A percentile compares a stretch with the other conserved stretches of the same genome.
Conservation (phyloP, 331 rosid species). For the Arachis monticola region DNA sequence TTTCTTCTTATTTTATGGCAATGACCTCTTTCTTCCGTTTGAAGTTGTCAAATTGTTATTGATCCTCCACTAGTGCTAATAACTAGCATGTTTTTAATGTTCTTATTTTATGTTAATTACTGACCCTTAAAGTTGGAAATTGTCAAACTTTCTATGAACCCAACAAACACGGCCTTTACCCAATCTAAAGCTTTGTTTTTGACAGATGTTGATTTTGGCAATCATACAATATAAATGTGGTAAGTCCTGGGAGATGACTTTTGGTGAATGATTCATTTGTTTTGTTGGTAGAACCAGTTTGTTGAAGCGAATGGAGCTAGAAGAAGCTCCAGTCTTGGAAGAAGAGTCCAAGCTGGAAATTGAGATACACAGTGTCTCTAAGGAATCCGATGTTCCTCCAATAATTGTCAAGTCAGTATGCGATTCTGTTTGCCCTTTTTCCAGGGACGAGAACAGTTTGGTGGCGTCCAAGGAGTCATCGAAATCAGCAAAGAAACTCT, state of each 20-base stretch:
- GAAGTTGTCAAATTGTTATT: slow-evolving; percentile 18
- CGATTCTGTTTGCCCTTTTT: slow-evolving; percentile 61
- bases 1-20: slow-evolving; percentile 6
- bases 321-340: slow-evolving; percentile 46
- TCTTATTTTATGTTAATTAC: too few species aligned
- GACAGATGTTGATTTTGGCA: neutral
- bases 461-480: slow-evolving; percentile 60
- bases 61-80: neutral
- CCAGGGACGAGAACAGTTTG: slow-evolving; percentile 47
- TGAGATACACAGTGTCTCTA: slow-evolving; percentile 48
- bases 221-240: neutral
- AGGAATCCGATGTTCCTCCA: slow-evolving; percentile 39
- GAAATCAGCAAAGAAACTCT: slow-evolving; percentile 70
- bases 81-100: too few species aligned
- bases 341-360: slow-evolving; percentile 47
- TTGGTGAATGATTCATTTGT: slow-evolving; percentile 10
- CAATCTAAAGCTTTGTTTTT: neutral
- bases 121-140: slow-evolving; percentile 20
- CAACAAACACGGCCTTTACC: slow-evolving; percentile 15
- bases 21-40: slow-evolving; percentile 28
- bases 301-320: slow-evolving; percentile 57
- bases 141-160: slow-evolving; percentile 10
- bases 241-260: slow-evolving; percentile 14
- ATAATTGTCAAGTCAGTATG: slow-evolving; percentile 38
- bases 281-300: slow-evolving; percentile 30